Percentiles rank a stretch among this genome's conserved stretches.
Conservation (phyloP, 768 basidiomycete genomes). For the Naematelia aurantialba region DNA sequence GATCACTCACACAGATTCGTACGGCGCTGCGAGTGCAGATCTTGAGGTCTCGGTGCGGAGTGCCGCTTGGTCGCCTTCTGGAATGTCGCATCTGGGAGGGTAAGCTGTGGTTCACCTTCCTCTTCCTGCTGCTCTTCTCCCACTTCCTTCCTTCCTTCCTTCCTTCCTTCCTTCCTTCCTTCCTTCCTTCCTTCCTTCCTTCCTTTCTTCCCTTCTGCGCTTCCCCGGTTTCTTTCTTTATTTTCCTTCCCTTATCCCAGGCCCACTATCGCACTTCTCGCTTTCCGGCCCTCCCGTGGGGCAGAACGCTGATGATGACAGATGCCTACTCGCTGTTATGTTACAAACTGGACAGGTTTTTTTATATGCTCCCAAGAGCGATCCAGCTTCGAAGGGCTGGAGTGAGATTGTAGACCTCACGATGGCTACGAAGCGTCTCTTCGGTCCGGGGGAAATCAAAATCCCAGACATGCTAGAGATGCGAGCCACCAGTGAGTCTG, state of each 20-base stretch:
- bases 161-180: no score
- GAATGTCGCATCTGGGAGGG: slow-evolving; percentile 38
- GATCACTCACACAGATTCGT: no score
- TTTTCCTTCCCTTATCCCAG: no score
- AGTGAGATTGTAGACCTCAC: slow-evolving; percentile 32
- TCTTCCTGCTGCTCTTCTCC: no score
- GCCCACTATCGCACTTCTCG: no score
- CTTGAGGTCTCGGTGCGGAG: slow-evolving; percentile 15
- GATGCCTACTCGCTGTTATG: slow-evolving; percentile 33
- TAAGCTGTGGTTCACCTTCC: no score
- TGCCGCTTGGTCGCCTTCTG: slow-evolving; percentile 40
- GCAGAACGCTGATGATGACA: slow-evolving; percentile 7
- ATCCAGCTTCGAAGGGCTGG: slow-evolving; percentile 34
- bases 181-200: no score
- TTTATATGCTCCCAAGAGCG: slow-evolving; percentile 29
- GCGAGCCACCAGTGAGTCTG: slow-evolving; percentile 20
- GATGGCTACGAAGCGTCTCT: slow-evolving; percentile 4
- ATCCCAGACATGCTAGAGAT: slow-evolving; percentile 19
- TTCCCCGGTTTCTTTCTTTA: no score
- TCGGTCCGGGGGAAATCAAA: neutral
- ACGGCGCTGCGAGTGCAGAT: slow-evolving; percentile 9
- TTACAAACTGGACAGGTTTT: slow-evolving; percentile 28
- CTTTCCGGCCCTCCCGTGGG: no score
- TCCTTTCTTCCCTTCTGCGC: no score
- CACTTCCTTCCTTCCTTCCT: no score